phyloP scores from a whole-genome alignment of 176 grass and related monocot species.

The Thalia dealbata region DNA sequence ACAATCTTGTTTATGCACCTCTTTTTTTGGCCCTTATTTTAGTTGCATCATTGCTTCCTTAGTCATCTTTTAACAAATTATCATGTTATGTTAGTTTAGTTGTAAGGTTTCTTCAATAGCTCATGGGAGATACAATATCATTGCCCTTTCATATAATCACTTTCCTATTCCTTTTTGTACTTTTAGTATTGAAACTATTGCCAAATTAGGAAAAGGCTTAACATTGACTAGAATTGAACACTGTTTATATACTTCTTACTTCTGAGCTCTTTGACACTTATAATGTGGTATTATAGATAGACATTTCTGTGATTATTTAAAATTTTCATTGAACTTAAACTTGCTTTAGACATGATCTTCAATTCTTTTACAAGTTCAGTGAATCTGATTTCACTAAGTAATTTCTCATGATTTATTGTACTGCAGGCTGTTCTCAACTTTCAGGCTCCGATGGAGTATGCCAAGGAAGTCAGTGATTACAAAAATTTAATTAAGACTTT shows the following conservation, averaged over 20 bases:
- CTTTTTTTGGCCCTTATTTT: neutral
- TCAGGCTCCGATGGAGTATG: constrained; percentile 84
- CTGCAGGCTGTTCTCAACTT: constrained; percentile 90
- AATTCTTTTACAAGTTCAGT: neutral
- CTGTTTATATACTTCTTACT: neutral
- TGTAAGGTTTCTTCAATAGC: too few relatives aligned
- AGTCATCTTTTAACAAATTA: neutral
- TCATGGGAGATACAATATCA: too few relatives aligned
- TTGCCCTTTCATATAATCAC: too few relatives aligned
- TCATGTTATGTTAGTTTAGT: neutral
- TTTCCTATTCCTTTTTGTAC: too few relatives aligned
- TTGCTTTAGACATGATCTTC: neutral
- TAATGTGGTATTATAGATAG: neutral
- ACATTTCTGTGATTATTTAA: neutral
- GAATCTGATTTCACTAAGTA: neutral
- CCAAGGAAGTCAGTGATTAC: constrained; percentile 92
- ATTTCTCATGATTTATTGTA: neutral
- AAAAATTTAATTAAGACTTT: constrained; percentile 96
- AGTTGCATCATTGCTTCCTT: neutral
- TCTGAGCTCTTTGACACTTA: neutral
- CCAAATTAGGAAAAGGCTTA: neutral
- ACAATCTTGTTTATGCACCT: neutral
- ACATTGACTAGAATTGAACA: neutral
- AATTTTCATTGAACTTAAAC: neutral
- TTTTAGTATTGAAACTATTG: neutral